Conservation (phyloP, 371 early-diverging fungal species). For the Mortierella sp. region DNA sequence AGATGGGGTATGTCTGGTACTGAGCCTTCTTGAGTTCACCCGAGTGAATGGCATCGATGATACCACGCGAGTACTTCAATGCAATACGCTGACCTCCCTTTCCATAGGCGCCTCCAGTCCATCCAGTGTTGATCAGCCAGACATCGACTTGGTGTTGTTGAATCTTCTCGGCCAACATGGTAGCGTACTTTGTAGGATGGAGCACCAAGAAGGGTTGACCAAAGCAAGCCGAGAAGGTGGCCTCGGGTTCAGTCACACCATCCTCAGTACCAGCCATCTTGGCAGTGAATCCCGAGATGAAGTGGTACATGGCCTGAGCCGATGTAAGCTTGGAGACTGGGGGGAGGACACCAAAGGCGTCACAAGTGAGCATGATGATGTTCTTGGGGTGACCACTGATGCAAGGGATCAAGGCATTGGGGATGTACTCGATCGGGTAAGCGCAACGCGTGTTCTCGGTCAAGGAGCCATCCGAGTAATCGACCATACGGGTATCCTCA, state of each 20-base stretch:
- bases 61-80: constrained; percentile 97
- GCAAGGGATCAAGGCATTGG: constrained; percentile 95
- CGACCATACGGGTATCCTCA: constrained; percentile 83
- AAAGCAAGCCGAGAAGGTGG: constrained; percentile 96
- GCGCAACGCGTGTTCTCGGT: constrained; percentile 98
- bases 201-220: constrained; percentile 97
- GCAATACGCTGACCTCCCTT: constrained; percentile 90
- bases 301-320: constrained; percentile 97
- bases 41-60: constrained; percentile 96
- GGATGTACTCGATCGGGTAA: constrained; percentile 96
- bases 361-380: constrained; percentile 97
- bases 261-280: constrained; percentile 98
- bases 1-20: constrained; percentile 85
- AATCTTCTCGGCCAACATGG: constrained; percentile 98
- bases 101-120: constrained; percentile 96
- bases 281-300: constrained; percentile 92
- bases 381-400: constrained; percentile 94
- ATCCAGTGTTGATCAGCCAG: constrained; percentile 99
- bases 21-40: constrained; percentile 90
- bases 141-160: constrained; percentile 88
- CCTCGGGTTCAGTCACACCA: constrained; percentile 92
- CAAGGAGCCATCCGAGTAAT: constrained; percentile 82
- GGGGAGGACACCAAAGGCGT: constrained; percentile 97
- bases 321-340: constrained; percentile 94
- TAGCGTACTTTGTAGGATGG: constrained; percentile 97